Base-by-base conservation (phyloP, 2,329 filamentous ascomycete species). In the Cladosporium sphaerospermum region DNA sequence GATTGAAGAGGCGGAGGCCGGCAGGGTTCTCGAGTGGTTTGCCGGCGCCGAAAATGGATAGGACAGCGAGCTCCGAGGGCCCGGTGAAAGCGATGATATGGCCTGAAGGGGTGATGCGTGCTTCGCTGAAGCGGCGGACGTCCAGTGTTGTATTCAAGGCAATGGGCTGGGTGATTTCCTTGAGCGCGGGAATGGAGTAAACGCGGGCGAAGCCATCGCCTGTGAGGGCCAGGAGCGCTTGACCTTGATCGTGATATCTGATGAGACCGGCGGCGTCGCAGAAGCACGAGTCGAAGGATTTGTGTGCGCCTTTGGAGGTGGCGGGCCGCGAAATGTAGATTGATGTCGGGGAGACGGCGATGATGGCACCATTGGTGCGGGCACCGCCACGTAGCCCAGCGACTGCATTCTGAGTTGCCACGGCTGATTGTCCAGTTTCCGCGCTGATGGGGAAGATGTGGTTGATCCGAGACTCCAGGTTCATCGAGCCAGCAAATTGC, bases 301-400 rank as follows among this genome's bases (percentile, higher is more conserved):
- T 96, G 52, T 90, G 88, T 0, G 92, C 91, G n/a, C 92, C 93
- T 71, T 96, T 97, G 16, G 84, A 78, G 1, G 81, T 82, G 2
- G 89, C 84, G 0, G 93, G 92, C 59, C 85, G 88, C 76, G 96
- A 96, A 45, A 99, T 83, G 53, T 91, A 83, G n/a, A 84, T 85
- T 61, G 90, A 89, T 3, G 79, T 79, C 39, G 75, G 72, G 1
- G 85, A 88, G 69, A 92, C 88, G 54, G 82, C 89, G 43, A 97
- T 78, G 9, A 99, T 72, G 1, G 87, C 83, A 11, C 93, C 93
- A 59, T 93, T 84, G 2, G 93, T 79, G 64, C 86, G 87, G 9
- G 75, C 70, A 1, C 92, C 91, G 45, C 79, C 84, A 45, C 89
- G 79, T 1, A 99, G 76, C 4, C 84, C 83, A n/a, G 83, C 84